Evolutionary conservation across 2,329 filamentous ascomycete genomes (phyloP), one percentile per base, ranked within the genome.

Genomic region (Sporothrix humicola): DNA sequence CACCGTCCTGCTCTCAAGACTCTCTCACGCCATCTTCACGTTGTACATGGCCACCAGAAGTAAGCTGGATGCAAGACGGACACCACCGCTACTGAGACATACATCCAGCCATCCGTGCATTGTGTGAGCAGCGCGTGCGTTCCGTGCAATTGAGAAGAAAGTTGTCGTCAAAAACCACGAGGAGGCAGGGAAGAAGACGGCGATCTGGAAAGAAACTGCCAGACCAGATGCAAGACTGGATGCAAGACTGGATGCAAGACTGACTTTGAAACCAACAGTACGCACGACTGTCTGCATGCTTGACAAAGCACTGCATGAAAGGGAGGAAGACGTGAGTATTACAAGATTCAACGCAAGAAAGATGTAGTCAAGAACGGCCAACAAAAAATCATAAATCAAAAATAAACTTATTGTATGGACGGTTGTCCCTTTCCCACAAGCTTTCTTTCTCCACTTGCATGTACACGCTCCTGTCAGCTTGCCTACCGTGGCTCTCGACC

Each of bases 61-160:
- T 37, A 37, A 37, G 10, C 2, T 31, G 23, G n/a, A 66, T 48
- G 42, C 42, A 66, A 46, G 61, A 17, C 61, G 42, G 61, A 48
- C 42, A 48, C 61, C 37, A 65, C 6, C 61, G 42, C 42, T n/a
- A 6, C 5, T 66, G 31, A 66, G 61, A 66, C 61, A 66, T 20
- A 12, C 42, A 66, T 48, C 61, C 61, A 66, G 61, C 42, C 61
- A 17, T 48, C 61, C 20, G 37, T 13, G 37, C 37, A 63, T 44
- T 66, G 61, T 26, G 42, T 65, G n/a, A 48, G 52, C 8, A 23
- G 52, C 6, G 23, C 52, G 12, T 56, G 9, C n/a, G 7, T 48
- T 46, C n/a, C 6, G 59, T 23, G 59, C 59, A 44, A 12, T 37
- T 37, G 31, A 37, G 31, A 37, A 37, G 31, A 37, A 37, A 5